Conservation (phyloP, 192 early-diverging fungal genomes). For the Coemansia sp. region DNA sequence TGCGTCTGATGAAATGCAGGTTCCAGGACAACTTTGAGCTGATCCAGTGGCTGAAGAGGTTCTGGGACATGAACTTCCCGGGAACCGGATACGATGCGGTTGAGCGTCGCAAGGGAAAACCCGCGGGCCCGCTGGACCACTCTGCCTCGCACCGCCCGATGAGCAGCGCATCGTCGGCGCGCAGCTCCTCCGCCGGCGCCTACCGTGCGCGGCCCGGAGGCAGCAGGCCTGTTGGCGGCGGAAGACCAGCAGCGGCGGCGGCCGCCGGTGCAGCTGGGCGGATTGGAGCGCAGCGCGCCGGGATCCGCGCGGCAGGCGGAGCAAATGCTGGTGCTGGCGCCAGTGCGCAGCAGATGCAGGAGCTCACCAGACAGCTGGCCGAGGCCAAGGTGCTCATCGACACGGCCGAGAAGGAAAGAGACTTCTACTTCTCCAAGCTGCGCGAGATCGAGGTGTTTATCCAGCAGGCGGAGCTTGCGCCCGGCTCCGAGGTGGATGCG, state of each 20-base stretch:
- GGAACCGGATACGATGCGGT: constrained; percentile 83
- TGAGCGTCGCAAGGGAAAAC: constrained; percentile 61
- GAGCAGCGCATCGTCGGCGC: constrained; percentile 47
- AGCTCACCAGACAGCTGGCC: constrained; percentile 73
- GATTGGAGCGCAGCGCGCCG: constrained; percentile 13
- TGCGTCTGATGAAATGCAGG: constrained; percentile 89
- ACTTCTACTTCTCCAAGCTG: constrained; percentile 96
- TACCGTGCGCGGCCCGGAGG: constrained; percentile 27
- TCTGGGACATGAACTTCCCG: constrained; percentile 87
- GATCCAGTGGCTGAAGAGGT: constrained; percentile 92
- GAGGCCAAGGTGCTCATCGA: constrained; percentile 86
- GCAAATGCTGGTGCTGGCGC: constrained; percentile 53
- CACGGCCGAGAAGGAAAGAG: constrained; percentile 92
- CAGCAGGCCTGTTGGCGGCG: constrained; percentile 12
- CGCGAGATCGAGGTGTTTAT: constrained; percentile 92
- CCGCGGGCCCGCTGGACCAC: constrained; percentile 29
- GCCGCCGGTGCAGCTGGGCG: constrained; percentile 2
- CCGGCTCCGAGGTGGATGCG: constrained; percentile 54
- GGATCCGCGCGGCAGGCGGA: constrained; percentile 13
- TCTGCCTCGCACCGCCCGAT: constrained; percentile 20
- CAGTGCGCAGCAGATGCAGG: constrained; percentile 62
- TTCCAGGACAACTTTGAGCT: constrained; percentile 99
- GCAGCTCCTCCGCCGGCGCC: constrained; percentile 38
- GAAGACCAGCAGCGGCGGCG: constrained; percentile 44
- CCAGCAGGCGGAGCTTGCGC: constrained; percentile 69